phyloP scores from a whole-genome alignment of 176 grass and related monocot genomes.

The Juncus effusus region DNA sequence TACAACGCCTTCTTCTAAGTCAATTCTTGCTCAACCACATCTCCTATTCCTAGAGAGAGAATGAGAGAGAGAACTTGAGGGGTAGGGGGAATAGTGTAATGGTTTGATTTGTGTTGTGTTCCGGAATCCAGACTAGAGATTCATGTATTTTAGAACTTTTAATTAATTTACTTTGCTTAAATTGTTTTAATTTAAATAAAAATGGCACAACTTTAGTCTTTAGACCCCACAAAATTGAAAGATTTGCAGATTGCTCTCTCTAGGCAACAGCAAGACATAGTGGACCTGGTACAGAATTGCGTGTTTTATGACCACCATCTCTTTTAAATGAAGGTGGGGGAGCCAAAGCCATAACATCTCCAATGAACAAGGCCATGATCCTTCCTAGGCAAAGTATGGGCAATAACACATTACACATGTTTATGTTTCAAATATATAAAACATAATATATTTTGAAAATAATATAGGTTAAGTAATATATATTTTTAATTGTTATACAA shows the following conservation, averaged over 20 bases:
- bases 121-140: no score
- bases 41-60: slow-evolving; percentile 3
- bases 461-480: no score
- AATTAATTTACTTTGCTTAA: background rate
- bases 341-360: background rate
- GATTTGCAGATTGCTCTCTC: background rate
- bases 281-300: background rate
- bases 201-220: background rate
- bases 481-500: no score
- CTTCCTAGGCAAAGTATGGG: background rate
- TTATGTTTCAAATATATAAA: no score
- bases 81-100: background rate
- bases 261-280: background rate
- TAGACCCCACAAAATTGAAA: background rate
- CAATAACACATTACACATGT: no score
- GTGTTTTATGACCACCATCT: background rate
- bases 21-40: background rate
- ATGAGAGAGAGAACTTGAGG: background rate
- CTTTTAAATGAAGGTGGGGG: background rate
- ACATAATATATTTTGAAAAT: no score
- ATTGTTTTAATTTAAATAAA: background rate
- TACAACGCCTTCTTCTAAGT: background rate
- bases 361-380: background rate
- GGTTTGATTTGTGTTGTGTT: slow-evolving; percentile 4
- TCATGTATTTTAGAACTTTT: background rate